Evolutionary conservation across 202 grass and related monocot species (phyloP).

Genomic region (Carex sylvatica): DNA sequence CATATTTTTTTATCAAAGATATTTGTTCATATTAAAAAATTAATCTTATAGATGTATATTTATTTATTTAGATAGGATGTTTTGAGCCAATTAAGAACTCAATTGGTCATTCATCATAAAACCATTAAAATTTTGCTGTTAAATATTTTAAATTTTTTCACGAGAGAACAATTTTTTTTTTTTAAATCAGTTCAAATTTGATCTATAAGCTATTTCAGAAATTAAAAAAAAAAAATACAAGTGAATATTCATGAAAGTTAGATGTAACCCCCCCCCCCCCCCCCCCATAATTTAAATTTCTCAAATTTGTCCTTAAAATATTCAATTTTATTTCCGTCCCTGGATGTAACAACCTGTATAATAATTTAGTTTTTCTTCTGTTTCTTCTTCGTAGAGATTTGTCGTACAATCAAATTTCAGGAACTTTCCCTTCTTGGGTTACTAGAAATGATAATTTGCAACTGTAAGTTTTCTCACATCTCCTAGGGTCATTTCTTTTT

Average conservation of each 20-base stretch:
- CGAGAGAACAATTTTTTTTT: not conserved
- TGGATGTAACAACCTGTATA: not conserved
- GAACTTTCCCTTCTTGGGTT: conserved; percentile 55
- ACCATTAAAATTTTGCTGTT: too few species aligned
- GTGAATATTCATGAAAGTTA: not conserved
- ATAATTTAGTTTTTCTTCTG: not conserved
- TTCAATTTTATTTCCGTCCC: too few species aligned
- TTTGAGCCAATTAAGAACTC: not conserved
- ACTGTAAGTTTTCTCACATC: conserved; percentile 30
- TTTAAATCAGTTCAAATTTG: not conserved
- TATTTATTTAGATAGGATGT: not conserved
- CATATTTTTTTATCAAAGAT: not conserved
- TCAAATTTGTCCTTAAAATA: too few species aligned
- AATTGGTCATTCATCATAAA: not conserved
- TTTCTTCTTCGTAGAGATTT: conserved; percentile 36
- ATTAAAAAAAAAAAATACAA: not conserved
- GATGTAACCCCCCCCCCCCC: not conserved
- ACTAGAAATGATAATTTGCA: conserved; percentile 27
- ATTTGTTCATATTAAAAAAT: not conserved
- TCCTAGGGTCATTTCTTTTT: not conserved
- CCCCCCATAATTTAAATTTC: too few species aligned
- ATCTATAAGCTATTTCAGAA: not conserved
- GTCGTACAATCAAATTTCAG: conserved; percentile 45
- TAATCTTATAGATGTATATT: not conserved
- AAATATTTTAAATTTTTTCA: too few species aligned